Base-by-base conservation (phyloP, 1,139 yeast genomes). In the Arxiozyma slooffiae region DNA sequence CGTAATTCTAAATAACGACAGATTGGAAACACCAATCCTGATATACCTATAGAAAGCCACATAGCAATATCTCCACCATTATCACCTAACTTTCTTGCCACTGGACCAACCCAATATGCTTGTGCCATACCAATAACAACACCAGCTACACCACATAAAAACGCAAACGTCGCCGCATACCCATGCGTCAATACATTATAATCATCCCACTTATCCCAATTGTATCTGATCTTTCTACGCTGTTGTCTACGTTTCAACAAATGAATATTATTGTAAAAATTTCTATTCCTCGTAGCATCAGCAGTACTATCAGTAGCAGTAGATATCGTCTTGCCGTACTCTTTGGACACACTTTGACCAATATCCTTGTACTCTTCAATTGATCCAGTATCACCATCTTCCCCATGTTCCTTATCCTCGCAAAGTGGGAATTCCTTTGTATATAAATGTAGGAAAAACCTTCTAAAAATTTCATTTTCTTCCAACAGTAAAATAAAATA, bases 41-140 rank as follows among this genome's bases (percentile, higher is more conserved):
- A 72, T 59, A 88, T 81, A 0, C 81, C 94, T 78, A 85, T 79
- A 38, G 86, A 76, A 39, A 88, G 67, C 81, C 92, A 85, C 78
- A 84, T 81, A 38, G 94, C 97, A 45, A 89, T 68, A 61, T 85
- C 95, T 23, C 88, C 89, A 41, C 90, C 90, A 50, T 63, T 65
- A 18, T 69, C 75, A 7, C 89, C 88, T 20, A 80, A 67, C 21
- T 68, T 60, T 49, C 67, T 67, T 7, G 92, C 89, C 40, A 85
- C 61, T 0, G 88, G 88, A 0, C 94, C 95, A 18, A 78, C 73
- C 75, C 82, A 85, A 64, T 85, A 85, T 1, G 79, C 82, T 61
- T 85, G 95, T 22, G 85, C 76, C 95, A 85, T 85, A 6, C 92
- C 92, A n/a, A 85, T 70, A 3, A 82, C 85, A 0, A 86, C 90